Conservation (phyloP, 2,329 filamentous ascomycete species). For the Diplodia intermedia region DNA sequence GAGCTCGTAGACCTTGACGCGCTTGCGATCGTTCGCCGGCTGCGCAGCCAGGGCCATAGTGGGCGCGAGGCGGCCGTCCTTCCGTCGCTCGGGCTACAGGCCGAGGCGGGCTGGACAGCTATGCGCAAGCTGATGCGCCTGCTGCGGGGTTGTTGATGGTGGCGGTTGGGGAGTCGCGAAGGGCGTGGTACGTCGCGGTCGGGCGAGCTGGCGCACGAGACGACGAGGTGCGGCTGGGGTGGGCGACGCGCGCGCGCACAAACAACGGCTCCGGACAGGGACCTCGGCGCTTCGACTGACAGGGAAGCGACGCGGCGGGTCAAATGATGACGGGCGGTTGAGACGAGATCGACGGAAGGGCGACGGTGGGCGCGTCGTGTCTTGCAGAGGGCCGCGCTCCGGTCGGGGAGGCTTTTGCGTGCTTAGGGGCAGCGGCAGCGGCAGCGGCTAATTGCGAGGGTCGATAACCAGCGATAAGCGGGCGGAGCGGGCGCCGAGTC, state of each 20-base stretch:
- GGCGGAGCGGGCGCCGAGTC: constrained; percentile 22
- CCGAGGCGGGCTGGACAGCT: constrained; percentile 36
- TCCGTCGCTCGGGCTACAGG: constrained; percentile 41
- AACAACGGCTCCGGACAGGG: constrained; percentile 18
- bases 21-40: constrained; percentile 59
- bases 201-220: constrained; percentile 20
- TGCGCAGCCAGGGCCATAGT: constrained; percentile 52
- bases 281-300: background rate
- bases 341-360: constrained; percentile 30
- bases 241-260: constrained; percentile 23
- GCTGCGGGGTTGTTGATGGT: constrained; percentile 30
- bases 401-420: constrained; percentile 31
- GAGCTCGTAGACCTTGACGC: constrained; percentile 99
- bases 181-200: constrained; percentile 29
- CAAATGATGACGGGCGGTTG: constrained; percentile 27
- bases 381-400: constrained; percentile 32
- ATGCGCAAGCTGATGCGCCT: constrained; percentile 14
- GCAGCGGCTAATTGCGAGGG: constrained; percentile 31
- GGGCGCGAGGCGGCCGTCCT: constrained; percentile 27
- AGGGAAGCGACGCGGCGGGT: constrained; percentile 13
- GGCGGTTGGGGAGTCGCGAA: constrained; percentile 34
- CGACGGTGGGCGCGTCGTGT: constrained; percentile 32
- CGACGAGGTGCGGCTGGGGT: constrained; percentile 13
- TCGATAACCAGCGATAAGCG: constrained; percentile 29
- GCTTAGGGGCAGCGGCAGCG: constrained; percentile 30